A percentile compares a stretch with the other conserved stretches of the same genome.
Evolutionary conservation across 805 yeast species (phyloP).

Genomic region (Saccharomycopsis synnaedendra): DNA sequence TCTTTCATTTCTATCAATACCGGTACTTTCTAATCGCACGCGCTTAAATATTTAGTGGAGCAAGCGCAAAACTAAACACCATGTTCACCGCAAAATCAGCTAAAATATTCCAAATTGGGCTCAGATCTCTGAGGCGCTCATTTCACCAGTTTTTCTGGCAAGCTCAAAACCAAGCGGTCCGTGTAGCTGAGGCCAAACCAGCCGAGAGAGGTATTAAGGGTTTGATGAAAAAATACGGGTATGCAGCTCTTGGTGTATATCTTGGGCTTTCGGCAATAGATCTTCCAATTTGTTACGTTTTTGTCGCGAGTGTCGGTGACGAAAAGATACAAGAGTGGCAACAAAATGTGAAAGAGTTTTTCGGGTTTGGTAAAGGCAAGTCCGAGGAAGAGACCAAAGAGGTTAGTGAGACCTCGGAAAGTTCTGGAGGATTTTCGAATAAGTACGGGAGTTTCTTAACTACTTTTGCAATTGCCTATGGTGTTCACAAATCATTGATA

Average conservation of each 20-base stretch:
- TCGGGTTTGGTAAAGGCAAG: slow-evolving; percentile 48
- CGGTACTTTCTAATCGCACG: no score
- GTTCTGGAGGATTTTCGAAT: not conserved
- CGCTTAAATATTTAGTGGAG: no score
- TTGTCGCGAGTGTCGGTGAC: slow-evolving; percentile 82
- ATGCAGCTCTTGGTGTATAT: slow-evolving; percentile 82
- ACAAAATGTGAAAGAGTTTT: slow-evolving; percentile 40
- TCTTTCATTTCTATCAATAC: no score
- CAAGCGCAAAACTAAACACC: no score
- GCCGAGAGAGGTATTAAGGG: slow-evolving; percentile 28
- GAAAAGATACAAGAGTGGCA: slow-evolving; percentile 66
- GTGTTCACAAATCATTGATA: slow-evolving; percentile 79
- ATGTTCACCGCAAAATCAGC: no score
- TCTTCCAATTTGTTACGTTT: slow-evolving; percentile 67
- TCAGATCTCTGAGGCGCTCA: no score
- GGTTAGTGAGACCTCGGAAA: not conserved
- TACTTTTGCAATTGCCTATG: slow-evolving; percentile 85
- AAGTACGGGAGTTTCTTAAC: slow-evolving; percentile 46
- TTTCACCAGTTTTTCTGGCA: not conserved
- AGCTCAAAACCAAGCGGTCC: not conserved
- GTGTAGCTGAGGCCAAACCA: not conserved
- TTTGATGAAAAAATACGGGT: slow-evolving; percentile 78
- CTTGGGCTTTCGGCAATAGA: slow-evolving; percentile 63
- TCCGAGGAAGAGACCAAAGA: slow-evolving; percentile 20
- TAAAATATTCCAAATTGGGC: no score